Conservation (phyloP, 2,329 filamentous ascomycete genomes). For the Ophiostoma novo-ulmi region DNA sequence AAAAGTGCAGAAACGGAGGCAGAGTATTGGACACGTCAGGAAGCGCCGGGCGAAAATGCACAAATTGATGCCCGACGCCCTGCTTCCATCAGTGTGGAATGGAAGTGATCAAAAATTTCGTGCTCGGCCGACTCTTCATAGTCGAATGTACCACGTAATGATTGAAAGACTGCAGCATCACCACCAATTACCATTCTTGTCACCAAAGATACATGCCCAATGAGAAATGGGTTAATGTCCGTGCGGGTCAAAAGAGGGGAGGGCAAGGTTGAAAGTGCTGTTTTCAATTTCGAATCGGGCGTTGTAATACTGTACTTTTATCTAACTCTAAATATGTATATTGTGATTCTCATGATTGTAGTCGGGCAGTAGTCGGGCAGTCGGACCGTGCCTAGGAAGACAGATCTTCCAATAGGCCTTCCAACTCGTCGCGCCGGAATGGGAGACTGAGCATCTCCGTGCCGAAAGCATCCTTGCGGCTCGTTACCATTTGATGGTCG, state of each 20-base stretch:
- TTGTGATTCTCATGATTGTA: not conserved
- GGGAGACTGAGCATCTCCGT: constrained; percentile 82
- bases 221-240: not conserved
- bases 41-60: not conserved
- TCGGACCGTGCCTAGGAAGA: constrained; percentile 33
- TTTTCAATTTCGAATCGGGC: not conserved
- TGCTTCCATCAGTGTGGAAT: too few relatives aligned
- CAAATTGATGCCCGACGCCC: not conserved
- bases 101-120: too few relatives aligned
- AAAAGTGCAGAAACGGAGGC: not conserved
- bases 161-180: too few relatives aligned
- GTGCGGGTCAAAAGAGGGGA: too few relatives aligned
- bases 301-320: not conserved
- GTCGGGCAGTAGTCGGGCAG: too few relatives aligned
- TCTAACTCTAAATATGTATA: not conserved
- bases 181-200: not conserved
- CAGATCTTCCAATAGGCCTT: constrained; percentile 77
- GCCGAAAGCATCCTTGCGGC: constrained; percentile 75
- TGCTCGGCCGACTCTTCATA: too few relatives aligned
- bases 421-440: constrained; percentile 81
- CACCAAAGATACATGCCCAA: not conserved
- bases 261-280: not conserved
- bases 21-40: not conserved
- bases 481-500: constrained; percentile 95
- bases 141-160: too few relatives aligned